These are phyloP conservation scores for Diaporthe aspalathi DNA, from an alignment of 2,329 filamentous ascomycete genomes.

Conservation along the genomic window DNA sequence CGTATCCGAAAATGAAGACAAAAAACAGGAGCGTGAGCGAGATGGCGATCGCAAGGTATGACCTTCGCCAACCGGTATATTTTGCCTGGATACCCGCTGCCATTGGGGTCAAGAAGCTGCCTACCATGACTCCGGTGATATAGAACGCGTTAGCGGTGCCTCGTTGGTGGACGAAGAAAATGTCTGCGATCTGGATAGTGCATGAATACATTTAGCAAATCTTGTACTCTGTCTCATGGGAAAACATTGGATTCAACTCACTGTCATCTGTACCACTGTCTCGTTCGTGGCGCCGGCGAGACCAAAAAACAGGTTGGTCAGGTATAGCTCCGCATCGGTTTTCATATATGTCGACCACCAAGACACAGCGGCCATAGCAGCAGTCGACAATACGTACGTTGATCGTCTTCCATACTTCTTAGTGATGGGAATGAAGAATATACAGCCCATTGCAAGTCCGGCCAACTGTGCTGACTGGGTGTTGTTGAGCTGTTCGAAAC, in stretches of 20 bases:
- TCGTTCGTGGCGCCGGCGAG: constrained; percentile 12
- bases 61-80: constrained; percentile 2
- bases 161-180: constrained; percentile 37
- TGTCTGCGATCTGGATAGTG: constrained; percentile 11
- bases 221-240: neutral
- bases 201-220: neutral
- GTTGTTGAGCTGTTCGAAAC: constrained; percentile 14
- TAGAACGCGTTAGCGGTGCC: constrained; percentile 20
- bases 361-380: neutral
- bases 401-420: constrained; percentile 19
- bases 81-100: constrained; percentile 14
- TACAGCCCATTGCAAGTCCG: constrained; percentile 2
- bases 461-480: constrained; percentile 2
- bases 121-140: constrained; percentile 9
- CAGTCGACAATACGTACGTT: constrained; percentile 1
- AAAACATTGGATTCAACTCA: neutral
- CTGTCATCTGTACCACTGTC: constrained; percentile 12
- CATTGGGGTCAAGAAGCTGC: constrained; percentile 22
- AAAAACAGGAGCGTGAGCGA: neutral
- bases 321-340: constrained; percentile 13
- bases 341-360: constrained; percentile 21
- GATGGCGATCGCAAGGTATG: constrained; percentile 4
- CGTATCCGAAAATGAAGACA: neutral
- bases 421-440: constrained; percentile 2
- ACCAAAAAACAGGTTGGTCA: constrained; percentile 9